These are phyloP conservation scores for Pichia sp. DNA, from an alignment of 1,139 yeast genomes.

Conservation along the genomic window DNA sequence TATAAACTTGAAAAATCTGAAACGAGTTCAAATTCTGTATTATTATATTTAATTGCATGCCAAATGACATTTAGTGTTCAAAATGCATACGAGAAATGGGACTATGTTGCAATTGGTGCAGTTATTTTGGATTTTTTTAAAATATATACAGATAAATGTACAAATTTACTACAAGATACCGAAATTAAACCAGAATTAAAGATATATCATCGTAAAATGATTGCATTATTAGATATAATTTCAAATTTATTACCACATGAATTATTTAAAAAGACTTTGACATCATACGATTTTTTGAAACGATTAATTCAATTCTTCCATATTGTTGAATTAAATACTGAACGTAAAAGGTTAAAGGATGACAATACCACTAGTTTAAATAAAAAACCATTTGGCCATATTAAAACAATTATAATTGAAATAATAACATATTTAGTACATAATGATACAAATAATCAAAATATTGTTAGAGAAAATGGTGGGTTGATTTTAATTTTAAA, in stretches of 20 bases:
- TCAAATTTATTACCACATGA: constrained; percentile 47
- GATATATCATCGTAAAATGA: constrained; percentile 21
- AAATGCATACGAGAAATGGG: constrained; percentile 1
- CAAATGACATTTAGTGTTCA: constrained; percentile 9
- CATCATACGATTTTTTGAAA: constrained; percentile 45
- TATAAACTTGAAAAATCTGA: constrained; percentile 5
- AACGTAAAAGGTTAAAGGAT: constrained; percentile 32
- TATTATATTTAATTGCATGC: constrained; percentile 6
- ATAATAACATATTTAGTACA: constrained; percentile 50
- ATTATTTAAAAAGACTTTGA: constrained; percentile 45
- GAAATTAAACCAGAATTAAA: constrained; percentile 9
- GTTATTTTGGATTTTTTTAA: constrained; percentile 34
- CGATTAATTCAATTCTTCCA: constrained; percentile 41
- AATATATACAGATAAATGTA: constrained; percentile 16
- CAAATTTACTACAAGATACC: constrained; percentile 15
- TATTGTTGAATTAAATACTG: constrained; percentile 43
- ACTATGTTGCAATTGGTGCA: constrained; percentile 10
- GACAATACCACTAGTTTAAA: not conserved
- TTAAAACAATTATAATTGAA: constrained; percentile 57
- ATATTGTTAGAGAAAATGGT: constrained; percentile 54
- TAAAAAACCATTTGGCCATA: constrained; percentile 42
- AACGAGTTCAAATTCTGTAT: not conserved
- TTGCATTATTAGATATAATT: constrained; percentile 41
- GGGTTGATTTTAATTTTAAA: constrained; percentile 70
- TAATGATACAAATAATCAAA: constrained; percentile 54